Evolutionary conservation across 116 monocot genomes (phyloP).

Genomic region (Iris pallida): DNA sequence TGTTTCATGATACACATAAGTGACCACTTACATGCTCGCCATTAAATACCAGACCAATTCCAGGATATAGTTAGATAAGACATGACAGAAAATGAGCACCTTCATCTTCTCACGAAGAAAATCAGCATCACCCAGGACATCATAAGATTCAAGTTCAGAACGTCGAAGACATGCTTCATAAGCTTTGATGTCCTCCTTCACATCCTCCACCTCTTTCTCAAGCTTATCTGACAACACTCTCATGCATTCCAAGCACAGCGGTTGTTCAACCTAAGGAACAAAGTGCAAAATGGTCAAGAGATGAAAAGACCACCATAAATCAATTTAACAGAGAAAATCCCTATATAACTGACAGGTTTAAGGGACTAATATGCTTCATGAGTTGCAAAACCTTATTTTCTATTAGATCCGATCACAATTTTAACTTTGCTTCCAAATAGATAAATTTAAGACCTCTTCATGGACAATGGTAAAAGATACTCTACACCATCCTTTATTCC

Average conservation of each 20-base stretch:
- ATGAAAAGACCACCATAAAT: not conserved
- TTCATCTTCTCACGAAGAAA: conserved; percentile 79
- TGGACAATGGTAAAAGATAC: no score
- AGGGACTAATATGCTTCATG: no score
- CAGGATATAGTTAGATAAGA: not conserved
- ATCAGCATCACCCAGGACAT: conserved; percentile 71
- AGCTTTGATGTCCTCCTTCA: conserved; percentile 85
- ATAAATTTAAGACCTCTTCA: no score
- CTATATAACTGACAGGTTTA: no score
- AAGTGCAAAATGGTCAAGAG: not conserved
- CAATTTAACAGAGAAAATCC: not conserved
- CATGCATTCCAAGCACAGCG: conserved; percentile 95
- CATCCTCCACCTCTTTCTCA: conserved; percentile 94
- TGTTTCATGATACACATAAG: no score
- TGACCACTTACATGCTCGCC: no score
- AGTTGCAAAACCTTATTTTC: no score
- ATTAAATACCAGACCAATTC: no score
- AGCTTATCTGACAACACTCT: conserved; percentile 77
- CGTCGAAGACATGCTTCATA: conserved; percentile 81
- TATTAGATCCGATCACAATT: no score
- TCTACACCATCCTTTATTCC: no score
- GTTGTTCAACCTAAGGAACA: conserved; percentile 79
- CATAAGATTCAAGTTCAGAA: conserved; percentile 47
- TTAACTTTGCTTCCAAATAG: no score
- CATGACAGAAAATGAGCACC: conserved; percentile 29